These are phyloP conservation scores for Lipomyces orientalis DNA, from an alignment of 805 yeast genomes.

Conservation along the genomic window DNA sequence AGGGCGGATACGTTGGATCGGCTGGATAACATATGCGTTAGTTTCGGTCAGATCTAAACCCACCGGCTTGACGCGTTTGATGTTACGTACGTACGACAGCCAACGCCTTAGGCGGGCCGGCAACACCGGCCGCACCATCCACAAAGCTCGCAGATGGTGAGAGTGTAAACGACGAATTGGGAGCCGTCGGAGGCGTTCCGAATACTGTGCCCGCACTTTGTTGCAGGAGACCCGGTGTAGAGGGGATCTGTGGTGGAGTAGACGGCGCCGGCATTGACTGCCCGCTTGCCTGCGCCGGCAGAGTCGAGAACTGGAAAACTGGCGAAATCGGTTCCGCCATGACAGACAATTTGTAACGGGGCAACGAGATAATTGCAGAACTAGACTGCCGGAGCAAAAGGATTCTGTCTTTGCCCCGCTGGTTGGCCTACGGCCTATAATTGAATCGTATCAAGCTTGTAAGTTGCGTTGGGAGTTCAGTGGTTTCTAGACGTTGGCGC, in stretches of 20 bases:
- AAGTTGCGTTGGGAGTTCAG: not conserved
- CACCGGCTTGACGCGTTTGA: not conserved
- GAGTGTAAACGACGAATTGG: slow-evolving; percentile 21
- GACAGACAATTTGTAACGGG: not conserved
- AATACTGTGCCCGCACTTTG: slow-evolving; percentile 1
- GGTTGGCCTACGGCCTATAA: not conserved
- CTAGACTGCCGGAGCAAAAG: not conserved
- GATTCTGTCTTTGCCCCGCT: not conserved
- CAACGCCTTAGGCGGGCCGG: slow-evolving; percentile 15
- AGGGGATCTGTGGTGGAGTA: not conserved
- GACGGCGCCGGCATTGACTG: not conserved
- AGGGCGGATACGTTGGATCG: slow-evolving; percentile 30
- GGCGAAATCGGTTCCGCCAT: slow-evolving; percentile 35
- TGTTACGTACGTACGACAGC: slow-evolving; percentile 17
- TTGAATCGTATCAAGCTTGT: not conserved
- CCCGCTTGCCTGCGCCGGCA: not conserved
- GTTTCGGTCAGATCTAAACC: not conserved
- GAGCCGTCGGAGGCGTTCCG: slow-evolving; percentile 16
- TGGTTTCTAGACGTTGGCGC: not conserved
- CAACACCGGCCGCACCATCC: slow-evolving; percentile 9
- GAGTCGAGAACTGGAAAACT: slow-evolving; percentile 27
- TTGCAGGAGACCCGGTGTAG: not conserved
- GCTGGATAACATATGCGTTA: slow-evolving; percentile 2
- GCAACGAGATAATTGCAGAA: not conserved
- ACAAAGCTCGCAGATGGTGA: slow-evolving; percentile 16